phyloP scores from a whole-genome alignment of 495 filamentous ascomycete genomes.

The Tuber brumale region DNA sequence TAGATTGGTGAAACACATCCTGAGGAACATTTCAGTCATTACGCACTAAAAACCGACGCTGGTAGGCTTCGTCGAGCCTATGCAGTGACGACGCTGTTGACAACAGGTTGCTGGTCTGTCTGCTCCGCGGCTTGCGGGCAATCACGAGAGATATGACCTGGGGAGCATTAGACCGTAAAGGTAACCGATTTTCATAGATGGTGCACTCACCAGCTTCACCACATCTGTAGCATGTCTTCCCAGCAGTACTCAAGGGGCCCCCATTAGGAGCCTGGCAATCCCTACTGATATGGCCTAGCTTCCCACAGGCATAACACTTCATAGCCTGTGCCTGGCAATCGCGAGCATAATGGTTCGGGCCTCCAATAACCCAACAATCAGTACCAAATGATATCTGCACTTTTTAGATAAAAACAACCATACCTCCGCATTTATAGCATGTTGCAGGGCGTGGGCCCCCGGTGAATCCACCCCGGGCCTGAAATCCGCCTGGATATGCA shows the following conservation, averaged over 20 bases:
- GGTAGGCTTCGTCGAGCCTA: constrained; percentile 10
- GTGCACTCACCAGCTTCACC: constrained; percentile 59
- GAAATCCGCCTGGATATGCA: constrained; percentile 57
- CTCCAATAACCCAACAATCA: constrained; percentile 17
- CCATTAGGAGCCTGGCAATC: constrained; percentile 98
- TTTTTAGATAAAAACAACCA: constrained; percentile 8
- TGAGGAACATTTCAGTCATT: constrained; percentile 6
- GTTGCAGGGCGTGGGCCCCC: constrained; percentile 72
- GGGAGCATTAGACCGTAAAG: background rate
- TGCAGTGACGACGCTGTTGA: constrained; percentile 29
- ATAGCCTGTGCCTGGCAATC: constrained; percentile 99
- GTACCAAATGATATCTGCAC: background rate
- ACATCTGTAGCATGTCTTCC: constrained; percentile 98
- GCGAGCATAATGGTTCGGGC: constrained; percentile 95
- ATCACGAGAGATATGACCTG: constrained; percentile 86
- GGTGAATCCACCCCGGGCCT: constrained; percentile 63
- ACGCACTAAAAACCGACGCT: background rate
- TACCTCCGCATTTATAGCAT: constrained; percentile 95
- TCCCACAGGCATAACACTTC: constrained; percentile 99
- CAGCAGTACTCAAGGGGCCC: constrained; percentile 86
- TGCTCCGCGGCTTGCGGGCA: constrained; percentile 63
- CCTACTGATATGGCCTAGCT: constrained; percentile 93
- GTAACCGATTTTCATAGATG: constrained; percentile 3
- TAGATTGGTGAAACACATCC: constrained; percentile 14
- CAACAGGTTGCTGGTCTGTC: constrained; percentile 44